These are phyloP conservation scores for Brettanomyces sp. DNA, from an alignment of 805 yeast genomes.

Conservation along the genomic window DNA sequence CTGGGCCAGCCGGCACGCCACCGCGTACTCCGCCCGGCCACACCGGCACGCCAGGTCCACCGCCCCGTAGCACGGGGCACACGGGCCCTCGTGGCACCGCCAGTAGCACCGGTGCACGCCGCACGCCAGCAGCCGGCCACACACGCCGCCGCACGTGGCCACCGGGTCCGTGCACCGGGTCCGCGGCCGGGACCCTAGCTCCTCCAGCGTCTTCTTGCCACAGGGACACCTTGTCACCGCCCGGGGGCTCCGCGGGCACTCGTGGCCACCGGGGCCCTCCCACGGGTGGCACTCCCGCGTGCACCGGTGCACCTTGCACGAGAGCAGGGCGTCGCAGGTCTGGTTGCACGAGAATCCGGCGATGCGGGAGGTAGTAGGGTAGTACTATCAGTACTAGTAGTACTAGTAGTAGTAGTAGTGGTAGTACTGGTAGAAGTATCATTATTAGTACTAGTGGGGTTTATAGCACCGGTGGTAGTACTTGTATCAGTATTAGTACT, in stretches of 20 bases:
- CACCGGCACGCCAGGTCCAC: conserved; percentile 55
- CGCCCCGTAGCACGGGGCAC: conserved; percentile 55
- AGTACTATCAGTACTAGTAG: too few species aligned
- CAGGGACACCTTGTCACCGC: conserved; percentile 64
- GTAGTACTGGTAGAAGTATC: too few species aligned
- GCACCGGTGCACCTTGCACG: conserved; percentile 59
- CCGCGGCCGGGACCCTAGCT: conserved; percentile 31
- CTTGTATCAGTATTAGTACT: too few species aligned
- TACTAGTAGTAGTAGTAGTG: too few species aligned
- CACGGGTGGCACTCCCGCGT: conserved; percentile 44
- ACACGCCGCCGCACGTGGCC: conserved; percentile 60
- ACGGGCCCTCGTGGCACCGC: conserved; percentile 67
- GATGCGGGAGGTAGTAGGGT: conserved; percentile 27
- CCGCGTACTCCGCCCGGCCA: conserved; percentile 42
- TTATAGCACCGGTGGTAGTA: too few species aligned
- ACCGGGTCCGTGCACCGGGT: conserved; percentile 63
- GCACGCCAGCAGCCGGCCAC: conserved; percentile 58
- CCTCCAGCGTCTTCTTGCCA: conserved; percentile 46
- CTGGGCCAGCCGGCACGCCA: conserved; percentile 54
- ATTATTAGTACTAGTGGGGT: too few species aligned
- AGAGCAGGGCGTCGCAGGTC: conserved; percentile 37
- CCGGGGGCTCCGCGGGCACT: conserved; percentile 60
- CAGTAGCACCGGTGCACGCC: conserved; percentile 60
- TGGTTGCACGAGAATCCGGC: conserved; percentile 44
- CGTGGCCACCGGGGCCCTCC: conserved; percentile 12